Evolutionary conservation across 179 eudicot species (phyloP), one percentile per base, ranked within the genome.

Genomic region (Monotropa hypopitys): DNA sequence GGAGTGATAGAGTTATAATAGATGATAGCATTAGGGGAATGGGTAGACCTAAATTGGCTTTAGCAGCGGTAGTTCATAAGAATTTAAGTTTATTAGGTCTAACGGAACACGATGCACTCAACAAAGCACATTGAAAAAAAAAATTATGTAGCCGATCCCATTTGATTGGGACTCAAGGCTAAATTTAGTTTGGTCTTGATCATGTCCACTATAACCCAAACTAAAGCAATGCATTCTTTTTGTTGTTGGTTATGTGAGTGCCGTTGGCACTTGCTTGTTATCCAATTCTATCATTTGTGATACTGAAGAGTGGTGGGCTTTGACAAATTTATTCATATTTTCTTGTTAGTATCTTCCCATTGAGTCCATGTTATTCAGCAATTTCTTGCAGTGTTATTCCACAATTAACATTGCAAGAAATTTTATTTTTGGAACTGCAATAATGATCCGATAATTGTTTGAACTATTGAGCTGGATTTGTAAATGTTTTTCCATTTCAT

Each of bases 401-500:
- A 75, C 67, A 54, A 35, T 26, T n/a, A 54, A 26, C 50, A 23
- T 20, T 74, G 67, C 13, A 74, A 38, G 49, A 11, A 42, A 7
- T 42, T 59, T 40, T 15, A 40, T 21, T 20, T 59, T 23, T 51
- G 26, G 26, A 59, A 57, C 12, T 38, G 66, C 11, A 16, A 28
- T 15, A 59, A 59, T 26, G 42, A 43, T 74, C 10, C 16, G 45
- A 46, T 53, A 3, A n/a, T 66, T 30, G 13, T 46, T 75, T 68
- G 67, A 35, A 56, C 35, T 53, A 32, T 46, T 68, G 59, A 2
- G 42, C 40, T 4, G 78, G 33, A 30, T 63, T 56, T 50, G 32
- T 16, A 33, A 43, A 47, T 16, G 50, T 32, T 68, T 43, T 74
- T 5, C 56, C 43, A n/a, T 71, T 74, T 77, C 71, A 23, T 81